These are phyloP conservation scores for Nicotiana otophora DNA, from an alignment of 257 asterid species.

Conservation along the genomic window DNA sequence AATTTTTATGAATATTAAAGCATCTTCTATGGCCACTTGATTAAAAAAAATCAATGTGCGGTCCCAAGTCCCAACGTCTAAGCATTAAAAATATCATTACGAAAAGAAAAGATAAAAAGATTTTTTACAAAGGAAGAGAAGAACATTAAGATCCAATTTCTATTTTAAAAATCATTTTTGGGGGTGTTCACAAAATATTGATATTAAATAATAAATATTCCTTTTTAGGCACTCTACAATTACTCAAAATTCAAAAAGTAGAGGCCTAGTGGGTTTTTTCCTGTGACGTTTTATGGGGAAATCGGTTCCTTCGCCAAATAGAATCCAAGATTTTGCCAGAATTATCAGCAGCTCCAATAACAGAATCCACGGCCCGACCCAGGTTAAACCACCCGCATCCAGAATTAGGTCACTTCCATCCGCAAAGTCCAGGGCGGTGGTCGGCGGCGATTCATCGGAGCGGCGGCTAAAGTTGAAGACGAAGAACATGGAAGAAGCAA, in stretches of 20 bases:
- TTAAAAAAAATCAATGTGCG: not conserved
- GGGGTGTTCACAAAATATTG: not conserved
- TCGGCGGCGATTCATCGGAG: constrained; percentile 10
- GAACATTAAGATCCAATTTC: not conserved
- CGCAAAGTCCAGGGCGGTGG: constrained; percentile 18
- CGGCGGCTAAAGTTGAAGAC: constrained; percentile 10
- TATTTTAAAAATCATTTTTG: not conserved
- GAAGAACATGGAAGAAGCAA: constrained; percentile 51
- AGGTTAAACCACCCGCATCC: constrained; percentile 42
- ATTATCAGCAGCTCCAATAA: constrained; percentile 35
- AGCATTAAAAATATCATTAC: not conserved
- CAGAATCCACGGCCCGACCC: constrained; percentile 37
- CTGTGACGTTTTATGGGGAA: constrained; percentile 59
- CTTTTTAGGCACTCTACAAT: not conserved
- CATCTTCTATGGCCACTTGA: not conserved
- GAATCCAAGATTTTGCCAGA: constrained; percentile 50
- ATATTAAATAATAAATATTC: not conserved
- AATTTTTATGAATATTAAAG: not conserved
- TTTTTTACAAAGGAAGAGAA: not conserved
- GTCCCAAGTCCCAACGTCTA: not conserved
- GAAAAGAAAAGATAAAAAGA: not conserved
- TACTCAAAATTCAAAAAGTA: not conserved
- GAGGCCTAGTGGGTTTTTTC: not conserved
- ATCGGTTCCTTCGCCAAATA: constrained; percentile 48
- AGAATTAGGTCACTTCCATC: constrained; percentile 24